phyloP scores from a whole-genome alignment of 306 rosid species.

The Acacia crassicarpa region DNA sequence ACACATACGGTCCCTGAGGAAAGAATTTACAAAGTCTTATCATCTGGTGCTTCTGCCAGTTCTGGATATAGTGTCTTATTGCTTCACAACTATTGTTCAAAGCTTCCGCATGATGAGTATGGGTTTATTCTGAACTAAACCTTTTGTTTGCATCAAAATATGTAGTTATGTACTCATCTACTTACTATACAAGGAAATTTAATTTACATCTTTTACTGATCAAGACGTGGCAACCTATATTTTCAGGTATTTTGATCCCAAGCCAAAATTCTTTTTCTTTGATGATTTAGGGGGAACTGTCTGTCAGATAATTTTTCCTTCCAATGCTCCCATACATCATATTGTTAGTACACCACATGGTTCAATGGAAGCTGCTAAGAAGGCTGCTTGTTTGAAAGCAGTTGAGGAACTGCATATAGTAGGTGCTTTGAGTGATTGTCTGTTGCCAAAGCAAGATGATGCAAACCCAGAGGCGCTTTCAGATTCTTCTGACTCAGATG shows the following conservation, averaged over 20 bases:
- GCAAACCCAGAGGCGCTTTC: constrained; percentile 39
- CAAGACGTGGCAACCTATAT: constrained; percentile 31
- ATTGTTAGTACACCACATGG: constrained; percentile 58
- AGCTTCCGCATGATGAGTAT: constrained; percentile 95
- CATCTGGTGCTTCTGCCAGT: constrained; percentile 83
- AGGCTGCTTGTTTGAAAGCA: constrained; percentile 84
- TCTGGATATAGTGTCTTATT: constrained; percentile 77
- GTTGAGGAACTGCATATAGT: constrained; percentile 78
- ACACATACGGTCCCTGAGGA: constrained; percentile 56
- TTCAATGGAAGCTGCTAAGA: constrained; percentile 74
- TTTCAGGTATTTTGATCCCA: constrained; percentile 84
- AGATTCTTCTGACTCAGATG: constrained; percentile 60
- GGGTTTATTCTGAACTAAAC: constrained; percentile 34
- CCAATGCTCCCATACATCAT: constrained; percentile 77
- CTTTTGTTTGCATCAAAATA: constrained; percentile 24
- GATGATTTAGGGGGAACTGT: constrained; percentile 76
- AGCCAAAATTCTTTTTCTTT: constrained; percentile 63
- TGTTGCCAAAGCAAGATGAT: constrained; percentile 66
- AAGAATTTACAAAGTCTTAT: constrained; percentile 58
- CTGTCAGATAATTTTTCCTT: constrained; percentile 72
- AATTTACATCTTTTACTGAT: constrained; percentile 17
- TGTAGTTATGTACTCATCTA: constrained; percentile 29
- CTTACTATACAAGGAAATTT: constrained; percentile 27
- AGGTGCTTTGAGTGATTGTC: constrained; percentile 77
- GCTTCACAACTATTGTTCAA: constrained; percentile 80